Evolutionary conservation across 106 monocot species (phyloP).

Genomic region (Allium fistulosum): DNA sequence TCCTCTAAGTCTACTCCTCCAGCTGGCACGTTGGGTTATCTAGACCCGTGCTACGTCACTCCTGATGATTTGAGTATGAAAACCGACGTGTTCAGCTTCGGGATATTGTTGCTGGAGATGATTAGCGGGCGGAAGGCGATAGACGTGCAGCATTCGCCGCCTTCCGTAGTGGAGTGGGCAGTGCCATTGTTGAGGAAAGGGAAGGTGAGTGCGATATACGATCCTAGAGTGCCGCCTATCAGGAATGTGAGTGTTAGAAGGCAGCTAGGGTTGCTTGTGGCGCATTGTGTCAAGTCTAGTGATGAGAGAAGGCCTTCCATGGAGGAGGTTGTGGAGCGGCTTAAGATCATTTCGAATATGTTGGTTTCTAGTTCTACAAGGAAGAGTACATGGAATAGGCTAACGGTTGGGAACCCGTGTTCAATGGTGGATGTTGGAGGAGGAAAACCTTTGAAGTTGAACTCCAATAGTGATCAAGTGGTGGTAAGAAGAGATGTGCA

Average conservation of each 20-base stretch:
- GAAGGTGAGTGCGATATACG: conserved; percentile 55
- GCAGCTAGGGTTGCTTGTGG: conserved; percentile 58
- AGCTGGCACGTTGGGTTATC: conserved; percentile 88
- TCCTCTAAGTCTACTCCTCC: conserved; percentile 47
- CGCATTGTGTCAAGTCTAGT: conserved; percentile 57
- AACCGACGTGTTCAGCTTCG: conserved; percentile 98
- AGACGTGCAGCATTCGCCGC: conserved; percentile 83
- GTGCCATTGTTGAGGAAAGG: conserved; percentile 75
- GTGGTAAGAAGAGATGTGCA: neutral
- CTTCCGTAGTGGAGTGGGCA: conserved; percentile 91
- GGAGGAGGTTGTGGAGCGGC: conserved; percentile 65
- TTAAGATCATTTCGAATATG: conserved; percentile 42
- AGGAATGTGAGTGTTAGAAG: conserved; percentile 33
- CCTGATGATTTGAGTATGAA: conserved; percentile 89
- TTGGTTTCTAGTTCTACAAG: conserved; percentile 1
- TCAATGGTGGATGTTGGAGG: conserved; percentile 44
- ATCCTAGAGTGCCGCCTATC: conserved; percentile 57
- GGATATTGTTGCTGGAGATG: conserved; percentile 91
- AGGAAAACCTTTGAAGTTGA: conserved; percentile 18
- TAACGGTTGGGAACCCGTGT: conserved; percentile 60
- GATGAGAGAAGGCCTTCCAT: conserved; percentile 69
- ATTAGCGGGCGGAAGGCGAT: conserved; percentile 96
- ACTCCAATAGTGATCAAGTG: neutral
- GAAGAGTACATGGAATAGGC: conserved; percentile 45
- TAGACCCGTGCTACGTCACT: conserved; percentile 84